phyloP scores from a whole-genome alignment of 179 eudicot genomes.

The Actinidia chinensis region DNA sequence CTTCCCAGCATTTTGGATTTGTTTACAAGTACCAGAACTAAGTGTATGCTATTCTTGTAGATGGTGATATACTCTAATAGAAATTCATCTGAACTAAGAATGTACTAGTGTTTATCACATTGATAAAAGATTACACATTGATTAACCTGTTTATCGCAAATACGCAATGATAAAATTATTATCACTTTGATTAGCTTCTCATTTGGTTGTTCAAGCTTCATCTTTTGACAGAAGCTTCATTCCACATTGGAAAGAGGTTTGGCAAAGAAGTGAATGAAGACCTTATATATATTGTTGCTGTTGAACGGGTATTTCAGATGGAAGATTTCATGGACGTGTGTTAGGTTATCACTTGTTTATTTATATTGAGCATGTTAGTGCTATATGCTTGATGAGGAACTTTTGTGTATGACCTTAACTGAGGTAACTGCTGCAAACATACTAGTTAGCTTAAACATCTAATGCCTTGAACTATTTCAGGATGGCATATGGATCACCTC shows the following conservation, averaged over 20 bases:
- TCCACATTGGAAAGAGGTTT: constrained; percentile 72
- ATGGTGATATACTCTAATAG: neutral
- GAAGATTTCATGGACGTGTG: constrained; percentile 89
- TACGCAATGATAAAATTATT: neutral
- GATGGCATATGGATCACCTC: constrained; percentile 79
- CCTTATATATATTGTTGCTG: constrained; percentile 57
- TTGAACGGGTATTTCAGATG: constrained; percentile 76
- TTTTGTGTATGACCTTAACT: neutral
- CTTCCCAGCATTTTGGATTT: neutral
- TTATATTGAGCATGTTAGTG: neutral
- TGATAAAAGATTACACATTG: neutral
- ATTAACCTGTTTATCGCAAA: neutral
- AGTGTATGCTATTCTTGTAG: neutral
- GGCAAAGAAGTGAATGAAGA: constrained; percentile 72
- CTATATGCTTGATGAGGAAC: neutral
- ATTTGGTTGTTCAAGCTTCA: constrained; percentile 19
- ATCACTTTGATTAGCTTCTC: neutral
- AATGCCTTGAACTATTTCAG: constrained; percentile 33
- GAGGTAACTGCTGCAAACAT: too few relatives aligned
- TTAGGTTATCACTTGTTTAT: constrained; percentile 17
- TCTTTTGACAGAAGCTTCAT: constrained; percentile 52
- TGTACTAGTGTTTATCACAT: neutral
- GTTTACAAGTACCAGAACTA: neutral
- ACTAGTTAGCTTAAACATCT: neutral
- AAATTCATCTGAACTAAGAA: neutral